Percentiles rank a stretch among this genome's conserved stretches.
These are phyloP conservation scores for Cunninghamia lanceolata DNA, from an alignment of 75 land plant genomes.

Conservation along the genomic window DNA sequence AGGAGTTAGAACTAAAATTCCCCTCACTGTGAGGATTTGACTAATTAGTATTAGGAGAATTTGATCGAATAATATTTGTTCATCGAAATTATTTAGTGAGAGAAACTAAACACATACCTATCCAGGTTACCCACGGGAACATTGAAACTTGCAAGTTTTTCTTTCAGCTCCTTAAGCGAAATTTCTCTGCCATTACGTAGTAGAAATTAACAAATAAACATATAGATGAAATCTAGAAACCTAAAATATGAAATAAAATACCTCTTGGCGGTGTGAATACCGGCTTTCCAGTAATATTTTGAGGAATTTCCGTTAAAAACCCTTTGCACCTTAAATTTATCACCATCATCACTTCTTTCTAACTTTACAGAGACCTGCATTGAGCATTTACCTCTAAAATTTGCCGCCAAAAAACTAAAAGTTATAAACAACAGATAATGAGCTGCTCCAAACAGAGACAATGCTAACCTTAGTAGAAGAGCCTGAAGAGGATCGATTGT, in stretches of 20 bases:
- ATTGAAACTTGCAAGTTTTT: conserved; percentile 2
- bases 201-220: not conserved
- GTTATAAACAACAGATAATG: not conserved
- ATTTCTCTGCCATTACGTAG: conserved; percentile 3
- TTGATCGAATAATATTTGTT: not conserved
- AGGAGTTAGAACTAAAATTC: not conserved
- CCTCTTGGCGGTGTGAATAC: not conserved
- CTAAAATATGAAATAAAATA: not conserved
- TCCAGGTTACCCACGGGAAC: not conserved
- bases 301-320: not conserved
- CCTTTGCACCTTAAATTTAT: conserved; percentile 2
- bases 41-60: not conserved
- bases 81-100: not conserved
- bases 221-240: not conserved
- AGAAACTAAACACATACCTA: not conserved
- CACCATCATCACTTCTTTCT: not conserved
- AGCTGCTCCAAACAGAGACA: not conserved
- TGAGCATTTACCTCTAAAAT: not conserved
- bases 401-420: not conserved
- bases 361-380: conserved; percentile 7
- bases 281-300: conserved; percentile 6
- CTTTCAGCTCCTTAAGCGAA: not conserved
- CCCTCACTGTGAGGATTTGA: not conserved
- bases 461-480: not conserved
- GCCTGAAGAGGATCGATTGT: not conserved